A percentile compares a stretch with the other conserved stretches of the same genome.
These are phyloP conservation scores for Paspalum notatum DNA, from an alignment of 176 grass and related monocot species.

Conservation along the genomic window DNA sequence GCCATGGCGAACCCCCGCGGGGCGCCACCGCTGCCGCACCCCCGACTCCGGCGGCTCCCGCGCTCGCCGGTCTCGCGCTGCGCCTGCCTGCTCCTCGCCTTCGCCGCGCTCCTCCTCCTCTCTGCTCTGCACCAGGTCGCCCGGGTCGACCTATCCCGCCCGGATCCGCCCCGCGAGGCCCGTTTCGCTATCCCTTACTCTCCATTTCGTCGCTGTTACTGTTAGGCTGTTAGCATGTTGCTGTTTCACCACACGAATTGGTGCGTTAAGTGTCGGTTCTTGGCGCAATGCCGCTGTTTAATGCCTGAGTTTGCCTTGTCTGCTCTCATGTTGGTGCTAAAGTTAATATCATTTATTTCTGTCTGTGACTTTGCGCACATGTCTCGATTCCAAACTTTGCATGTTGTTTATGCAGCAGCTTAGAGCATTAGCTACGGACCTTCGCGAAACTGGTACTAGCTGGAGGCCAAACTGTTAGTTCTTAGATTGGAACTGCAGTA, in stretches of 20 bases:
- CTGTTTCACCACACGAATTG: background rate
- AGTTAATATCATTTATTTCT: constrained; percentile 16
- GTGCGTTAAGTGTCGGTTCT: background rate
- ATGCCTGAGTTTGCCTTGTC: background rate
- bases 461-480: background rate
- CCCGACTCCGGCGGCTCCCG: constrained; percentile 34
- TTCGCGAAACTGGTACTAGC: background rate
- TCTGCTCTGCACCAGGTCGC: constrained; percentile 66
- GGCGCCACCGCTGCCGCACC: constrained; percentile 15
- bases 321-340: background rate
- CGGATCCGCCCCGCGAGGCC: constrained; percentile 17
- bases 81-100: constrained; percentile 45
- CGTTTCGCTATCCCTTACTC: constrained; percentile 14
- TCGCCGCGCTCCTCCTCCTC: constrained; percentile 52
- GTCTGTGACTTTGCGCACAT: background rate
- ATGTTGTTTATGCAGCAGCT: background rate
- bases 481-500: too few relatives aligned
- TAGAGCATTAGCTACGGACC: background rate
- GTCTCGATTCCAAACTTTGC: background rate
- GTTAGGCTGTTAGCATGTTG: background rate
- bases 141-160: constrained; percentile 51
- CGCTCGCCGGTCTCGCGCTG: constrained; percentile 49
- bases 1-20: constrained; percentile 42
- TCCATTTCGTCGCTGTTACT: background rate
- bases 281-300: background rate